These are phyloP conservation scores for Setomelanomma holmii DNA, from an alignment of 2,329 filamentous ascomycete genomes.

Conservation along the genomic window DNA sequence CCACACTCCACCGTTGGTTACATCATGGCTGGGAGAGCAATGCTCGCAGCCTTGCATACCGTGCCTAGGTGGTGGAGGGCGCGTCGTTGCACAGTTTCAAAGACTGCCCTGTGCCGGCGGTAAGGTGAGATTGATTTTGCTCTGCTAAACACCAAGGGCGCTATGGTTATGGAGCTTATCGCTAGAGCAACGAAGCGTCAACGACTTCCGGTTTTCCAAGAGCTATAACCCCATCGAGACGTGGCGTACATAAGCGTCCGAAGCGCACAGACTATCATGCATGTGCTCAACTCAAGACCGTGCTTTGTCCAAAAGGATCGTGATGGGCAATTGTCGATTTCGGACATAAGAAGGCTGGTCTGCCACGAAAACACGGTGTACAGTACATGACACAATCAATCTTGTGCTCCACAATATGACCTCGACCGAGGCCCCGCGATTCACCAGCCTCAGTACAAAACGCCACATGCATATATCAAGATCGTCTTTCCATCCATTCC, in stretches of 20 bases:
- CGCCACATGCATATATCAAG: neutral
- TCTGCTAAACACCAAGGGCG: conserved; percentile 2
- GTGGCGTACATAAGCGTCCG: conserved; percentile 8
- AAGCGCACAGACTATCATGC: conserved; percentile 2
- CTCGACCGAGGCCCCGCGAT: no score
- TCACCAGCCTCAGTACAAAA: neutral
- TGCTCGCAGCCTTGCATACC: conserved; percentile 22
- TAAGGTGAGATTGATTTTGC: neutral
- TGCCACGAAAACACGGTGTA: neutral
- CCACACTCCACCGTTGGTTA: conserved; percentile 21
- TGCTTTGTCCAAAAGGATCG: conserved; percentile 1
- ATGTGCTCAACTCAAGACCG: conserved; percentile 5
- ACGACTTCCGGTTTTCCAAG: conserved; percentile 14
- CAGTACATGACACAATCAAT: neutral
- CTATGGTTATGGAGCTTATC: conserved; percentile 9
- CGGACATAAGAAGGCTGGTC: neutral
- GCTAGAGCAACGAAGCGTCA: conserved; percentile 18
- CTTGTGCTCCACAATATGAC: no score
- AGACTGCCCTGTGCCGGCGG: neutral
- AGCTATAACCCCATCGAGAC: conserved; percentile 9
- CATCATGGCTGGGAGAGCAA: conserved; percentile 21
- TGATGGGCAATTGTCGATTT: neutral
- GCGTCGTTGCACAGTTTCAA: conserved; percentile 25
- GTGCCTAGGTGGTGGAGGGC: conserved; percentile 4
- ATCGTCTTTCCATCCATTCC: neutral